A percentile compares a stretch with the other conserved stretches of the same genome.
Conservation (phyloP, 1,139 yeast genomes). For the Maudiozyma humilis region DNA sequence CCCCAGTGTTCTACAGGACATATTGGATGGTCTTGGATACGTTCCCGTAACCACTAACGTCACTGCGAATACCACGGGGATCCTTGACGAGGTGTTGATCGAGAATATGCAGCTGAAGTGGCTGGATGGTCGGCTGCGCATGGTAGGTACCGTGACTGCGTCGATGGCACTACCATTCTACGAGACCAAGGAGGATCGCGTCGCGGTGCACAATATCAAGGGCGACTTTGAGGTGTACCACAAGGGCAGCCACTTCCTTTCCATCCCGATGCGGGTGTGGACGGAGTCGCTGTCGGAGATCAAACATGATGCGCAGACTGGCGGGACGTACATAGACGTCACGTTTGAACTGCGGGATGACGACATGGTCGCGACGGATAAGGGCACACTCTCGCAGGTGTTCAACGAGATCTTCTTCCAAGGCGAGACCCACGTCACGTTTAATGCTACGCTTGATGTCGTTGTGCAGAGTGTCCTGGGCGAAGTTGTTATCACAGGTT, state of each 20-base stretch:
- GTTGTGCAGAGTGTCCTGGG: slow-evolving; percentile 31
- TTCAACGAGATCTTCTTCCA: slow-evolving; percentile 31
- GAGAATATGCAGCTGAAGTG: slow-evolving; percentile 30
- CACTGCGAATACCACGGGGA: slow-evolving; percentile 15
- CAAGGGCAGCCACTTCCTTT: slow-evolving; percentile 30
- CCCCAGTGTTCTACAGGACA: slow-evolving; percentile 12
- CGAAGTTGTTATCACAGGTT: slow-evolving; percentile 26
- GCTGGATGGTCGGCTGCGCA: slow-evolving; percentile 26
- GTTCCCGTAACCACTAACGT: slow-evolving; percentile 20
- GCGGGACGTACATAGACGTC: slow-evolving; percentile 18
- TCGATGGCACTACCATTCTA: slow-evolving; percentile 28
- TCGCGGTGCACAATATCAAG: slow-evolving; percentile 27
- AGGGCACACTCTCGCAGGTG: slow-evolving; percentile 31
- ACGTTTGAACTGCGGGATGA: slow-evolving; percentile 30
- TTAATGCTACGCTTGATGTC: slow-evolving; percentile 32
- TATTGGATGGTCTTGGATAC: slow-evolving; percentile 11
- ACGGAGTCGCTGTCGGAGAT: slow-evolving; percentile 30
- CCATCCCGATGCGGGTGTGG: slow-evolving; percentile 34
- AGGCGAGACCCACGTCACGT: slow-evolving; percentile 30
- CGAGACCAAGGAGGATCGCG: slow-evolving; percentile 18
- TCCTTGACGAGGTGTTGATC: slow-evolving; percentile 31
- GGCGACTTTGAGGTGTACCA: slow-evolving; percentile 33
- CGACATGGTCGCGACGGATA: slow-evolving; percentile 29
- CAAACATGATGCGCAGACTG: slow-evolving; percentile 16
- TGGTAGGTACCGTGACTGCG: slow-evolving; percentile 30